Base-by-base conservation (phyloP, 1,284 basidiomycete species). In the Thelephora terrestris region DNA sequence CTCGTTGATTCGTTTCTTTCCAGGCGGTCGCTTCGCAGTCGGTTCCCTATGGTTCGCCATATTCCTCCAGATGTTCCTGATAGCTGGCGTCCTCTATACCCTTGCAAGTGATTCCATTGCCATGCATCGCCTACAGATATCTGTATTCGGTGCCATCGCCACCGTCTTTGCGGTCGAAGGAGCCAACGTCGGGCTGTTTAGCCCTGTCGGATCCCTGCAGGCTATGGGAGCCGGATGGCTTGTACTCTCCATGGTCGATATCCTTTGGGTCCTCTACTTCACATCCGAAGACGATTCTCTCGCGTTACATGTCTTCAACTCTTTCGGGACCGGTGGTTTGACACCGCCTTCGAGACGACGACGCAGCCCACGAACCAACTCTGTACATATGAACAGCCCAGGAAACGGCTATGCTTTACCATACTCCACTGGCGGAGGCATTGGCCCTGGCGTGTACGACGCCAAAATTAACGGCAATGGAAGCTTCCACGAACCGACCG, bases 221-320 rank as follows among this genome's bases (percentile, higher is more conserved):
- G 91, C 93, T 5, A 82, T 91, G 71, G 88, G 86, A 24, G 92
- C 90, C 5, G 95, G 95, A 54, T 98, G 91, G 89, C 79, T 99
- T 59, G 79, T 99, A 54, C 78, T 95, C 48, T 75, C 91, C 29
- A 79, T 98, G 53, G 88, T 93, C 53, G 69, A 96, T 74, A 87
- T 98, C 61, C 67, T 98, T 53, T 98, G 94, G 94, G 78, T 96
- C 18, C 77, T 98, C 53, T 97, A 91, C 73, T 91, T 99, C 64
- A 95, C 94, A 4, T 87, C 92, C 1, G 94, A 97, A 62, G 93
- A 97, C 58, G 92, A 93, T 61, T 89, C 92, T 1, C 79, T 90
- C 55, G 67, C 81, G 45, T 77, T 91, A 48, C 75, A 90, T 63
- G 58, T 95, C 51, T 87, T 97, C 76, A 92, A 91, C 65, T 77